Percentiles rank a stretch among this genome's conserved stretches.
phyloP scores from a whole-genome alignment of 345 rosid genomes.

The Nephelium lappaceum region DNA sequence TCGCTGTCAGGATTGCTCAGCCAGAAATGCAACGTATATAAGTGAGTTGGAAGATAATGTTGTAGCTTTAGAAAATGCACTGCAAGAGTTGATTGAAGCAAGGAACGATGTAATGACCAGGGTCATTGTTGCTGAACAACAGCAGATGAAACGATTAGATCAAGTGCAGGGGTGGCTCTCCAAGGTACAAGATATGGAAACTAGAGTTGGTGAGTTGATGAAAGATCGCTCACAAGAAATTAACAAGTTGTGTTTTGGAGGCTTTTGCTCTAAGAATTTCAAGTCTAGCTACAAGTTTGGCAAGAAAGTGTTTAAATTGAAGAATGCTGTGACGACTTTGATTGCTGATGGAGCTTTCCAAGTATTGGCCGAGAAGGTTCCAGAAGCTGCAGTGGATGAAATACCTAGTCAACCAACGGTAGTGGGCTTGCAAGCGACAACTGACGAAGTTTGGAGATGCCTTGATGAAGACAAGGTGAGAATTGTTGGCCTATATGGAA shows the following conservation, averaged over 20 bases:
- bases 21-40: neutral
- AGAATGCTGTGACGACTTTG: neutral
- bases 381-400: neutral
- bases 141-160: neutral
- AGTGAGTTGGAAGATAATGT: neutral
- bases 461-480: neutral
- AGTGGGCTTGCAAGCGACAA: neutral
- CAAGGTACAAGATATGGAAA: neutral
- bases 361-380: neutral
- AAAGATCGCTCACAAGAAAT: neutral
- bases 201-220: neutral
- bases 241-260: neutral
- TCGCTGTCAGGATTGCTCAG: neutral
- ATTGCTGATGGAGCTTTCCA: neutral
- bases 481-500: conserved; percentile 12
- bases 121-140: neutral
- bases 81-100: neutral
- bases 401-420: neutral
- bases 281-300: neutral
- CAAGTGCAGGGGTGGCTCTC: neutral
- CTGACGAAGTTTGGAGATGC: conserved; percentile 13
- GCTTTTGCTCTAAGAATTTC: neutral
- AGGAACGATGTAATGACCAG: neutral
- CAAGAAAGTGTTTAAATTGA: neutral
- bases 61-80: neutral